Percentiles rank a stretch among this genome's conserved stretches.
phyloP scores from a whole-genome alignment of 2,329 filamentous ascomycete species.

The Colletotrichum cereale region DNA sequence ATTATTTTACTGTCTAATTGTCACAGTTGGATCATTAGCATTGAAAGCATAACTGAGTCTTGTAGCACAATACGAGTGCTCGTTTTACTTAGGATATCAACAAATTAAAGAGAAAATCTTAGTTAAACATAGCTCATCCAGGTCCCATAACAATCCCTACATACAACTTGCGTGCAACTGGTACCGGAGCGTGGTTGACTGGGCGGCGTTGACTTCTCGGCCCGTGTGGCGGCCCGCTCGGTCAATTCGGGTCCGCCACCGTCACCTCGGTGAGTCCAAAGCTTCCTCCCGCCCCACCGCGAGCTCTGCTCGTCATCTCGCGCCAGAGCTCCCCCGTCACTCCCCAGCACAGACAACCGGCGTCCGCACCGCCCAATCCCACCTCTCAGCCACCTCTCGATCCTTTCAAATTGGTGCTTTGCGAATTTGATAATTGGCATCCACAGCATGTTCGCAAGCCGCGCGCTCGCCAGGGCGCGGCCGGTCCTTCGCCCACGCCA shows the following conservation, averaged over 20 bases:
- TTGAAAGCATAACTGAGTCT: too few species aligned
- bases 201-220: not conserved
- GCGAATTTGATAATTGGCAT: not conserved
- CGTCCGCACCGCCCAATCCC: not conserved
- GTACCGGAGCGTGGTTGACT: not conserved
- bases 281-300: conserved; percentile 1
- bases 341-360: not conserved
- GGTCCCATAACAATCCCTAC: too few species aligned
- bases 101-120: too few species aligned
- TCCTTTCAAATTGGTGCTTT: not conserved
- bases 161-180: not conserved
- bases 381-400: not conserved
- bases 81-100: too few species aligned
- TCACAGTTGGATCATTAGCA: too few species aligned
- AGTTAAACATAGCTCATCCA: too few species aligned
- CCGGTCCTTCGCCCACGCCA: not conserved
- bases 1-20: too few species aligned
- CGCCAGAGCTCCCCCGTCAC: not conserved
- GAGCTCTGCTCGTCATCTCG: conserved; percentile 1
- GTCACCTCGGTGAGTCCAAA: not conserved
- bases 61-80: too few species aligned
- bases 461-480: conserved; percentile 6
- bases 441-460: conserved; percentile 13
- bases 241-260: not conserved
- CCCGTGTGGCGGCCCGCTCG: conserved; percentile 7